Percentiles rank a stretch among this genome's conserved stretches.
Evolutionary conservation across 148 eudicot species (phyloP).

Genomic region (Fallopia convolvulus): DNA sequence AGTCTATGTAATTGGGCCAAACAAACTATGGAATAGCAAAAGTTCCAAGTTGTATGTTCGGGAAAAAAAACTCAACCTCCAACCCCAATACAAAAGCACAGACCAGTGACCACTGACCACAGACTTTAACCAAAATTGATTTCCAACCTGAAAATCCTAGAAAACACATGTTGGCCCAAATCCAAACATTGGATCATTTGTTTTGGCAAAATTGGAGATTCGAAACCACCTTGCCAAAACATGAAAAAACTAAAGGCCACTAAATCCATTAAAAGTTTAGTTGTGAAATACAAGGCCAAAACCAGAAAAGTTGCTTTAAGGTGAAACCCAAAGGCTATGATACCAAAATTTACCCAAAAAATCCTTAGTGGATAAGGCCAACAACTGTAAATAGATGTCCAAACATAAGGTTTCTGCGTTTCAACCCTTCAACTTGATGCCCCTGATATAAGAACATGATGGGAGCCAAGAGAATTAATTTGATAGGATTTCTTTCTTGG

Average conservation of each 20-base stretch:
- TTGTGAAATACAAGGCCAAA: neutral
- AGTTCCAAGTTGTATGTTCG: neutral
- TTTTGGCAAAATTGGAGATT: neutral
- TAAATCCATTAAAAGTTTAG: neutral
- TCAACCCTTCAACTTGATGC: neutral
- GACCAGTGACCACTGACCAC: neutral
- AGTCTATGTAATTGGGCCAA: neutral
- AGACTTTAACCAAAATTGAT: neutral
- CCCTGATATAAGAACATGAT: neutral
- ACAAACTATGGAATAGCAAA: neutral
- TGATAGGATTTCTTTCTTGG: neutral
- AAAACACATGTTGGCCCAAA: neutral
- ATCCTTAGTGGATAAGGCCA: neutral
- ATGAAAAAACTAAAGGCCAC: neutral
- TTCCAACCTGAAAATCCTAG: neutral
- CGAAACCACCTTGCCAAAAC: neutral
- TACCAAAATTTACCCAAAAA: neutral
- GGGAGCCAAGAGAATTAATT: neutral
- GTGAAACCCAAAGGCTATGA: neutral
- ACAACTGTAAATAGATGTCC: neutral
- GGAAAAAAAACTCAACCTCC: neutral
- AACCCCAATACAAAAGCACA: neutral
- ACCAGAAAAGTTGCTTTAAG: neutral
- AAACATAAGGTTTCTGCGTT: neutral
- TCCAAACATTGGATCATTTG: neutral